Evolutionary conservation across 805 yeast species (phyloP).

Genomic region (Yamadazyma insecticola): DNA sequence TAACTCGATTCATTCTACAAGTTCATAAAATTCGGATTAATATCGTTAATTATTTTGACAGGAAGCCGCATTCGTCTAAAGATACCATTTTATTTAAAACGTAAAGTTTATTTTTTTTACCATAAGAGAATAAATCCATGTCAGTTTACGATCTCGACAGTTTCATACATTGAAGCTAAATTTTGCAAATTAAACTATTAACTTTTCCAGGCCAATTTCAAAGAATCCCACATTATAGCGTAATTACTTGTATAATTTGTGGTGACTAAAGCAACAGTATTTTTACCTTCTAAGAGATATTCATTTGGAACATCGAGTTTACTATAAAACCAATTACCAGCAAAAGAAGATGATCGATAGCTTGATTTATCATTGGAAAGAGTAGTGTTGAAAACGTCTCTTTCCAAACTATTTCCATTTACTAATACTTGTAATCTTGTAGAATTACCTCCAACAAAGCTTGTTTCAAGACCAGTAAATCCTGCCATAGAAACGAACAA

Average conservation of each 20-base stretch:
- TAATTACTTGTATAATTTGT: constrained; percentile 6
- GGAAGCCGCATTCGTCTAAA: too few species aligned
- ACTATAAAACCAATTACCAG: constrained; percentile 9
- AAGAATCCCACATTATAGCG: constrained; percentile 8
- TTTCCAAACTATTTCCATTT: constrained; percentile 3
- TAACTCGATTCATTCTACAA: too few species aligned
- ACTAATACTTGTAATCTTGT: constrained; percentile 3
- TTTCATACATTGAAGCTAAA: too few species aligned
- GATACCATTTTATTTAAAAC: too few species aligned
- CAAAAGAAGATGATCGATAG: constrained; percentile 8
- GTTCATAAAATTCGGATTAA: too few species aligned
- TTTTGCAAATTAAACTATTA: too few species aligned
- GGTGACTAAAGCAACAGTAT: constrained; percentile 3
- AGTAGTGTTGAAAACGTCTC: constrained; percentile 4
- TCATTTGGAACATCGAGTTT: constrained; percentile 2
- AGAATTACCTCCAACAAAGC: constrained; percentile 7
- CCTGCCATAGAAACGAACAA: constrained; percentile 8
- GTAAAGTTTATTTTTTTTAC: too few species aligned
- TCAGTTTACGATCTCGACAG: too few species aligned
- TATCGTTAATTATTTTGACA: too few species aligned
- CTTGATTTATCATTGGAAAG: constrained; percentile 8
- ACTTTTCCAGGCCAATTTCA: constrained; percentile 6
- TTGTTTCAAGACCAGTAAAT: constrained; percentile 5
- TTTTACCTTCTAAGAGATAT: constrained; percentile 4
- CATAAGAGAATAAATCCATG: too few species aligned